Evolutionary conservation across 2,329 filamentous ascomycete species (phyloP).

Genomic region (Aspergillus fumigatiaffinis): DNA sequence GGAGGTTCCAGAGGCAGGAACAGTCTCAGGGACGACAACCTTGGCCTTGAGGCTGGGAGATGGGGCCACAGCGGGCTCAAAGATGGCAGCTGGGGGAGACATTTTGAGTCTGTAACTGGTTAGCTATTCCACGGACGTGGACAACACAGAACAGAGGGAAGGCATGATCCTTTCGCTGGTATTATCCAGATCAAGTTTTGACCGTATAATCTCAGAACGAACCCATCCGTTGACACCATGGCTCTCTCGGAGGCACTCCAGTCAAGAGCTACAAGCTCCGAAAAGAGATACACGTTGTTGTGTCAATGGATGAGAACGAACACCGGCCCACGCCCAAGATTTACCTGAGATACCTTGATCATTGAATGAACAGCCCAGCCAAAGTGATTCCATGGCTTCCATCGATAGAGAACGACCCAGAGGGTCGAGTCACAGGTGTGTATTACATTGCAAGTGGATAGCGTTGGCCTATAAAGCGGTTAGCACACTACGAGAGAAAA

Average conservation of each 20-base stretch:
- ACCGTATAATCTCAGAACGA: slow-evolving; percentile 78
- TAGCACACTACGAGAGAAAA: slow-evolving; percentile 3
- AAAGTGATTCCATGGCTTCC: slow-evolving; percentile 40
- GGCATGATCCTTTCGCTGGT: slow-evolving; percentile 99
- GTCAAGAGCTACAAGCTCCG: slow-evolving; percentile 5
- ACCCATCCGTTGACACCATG: slow-evolving; percentile 16
- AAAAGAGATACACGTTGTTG: not conserved
- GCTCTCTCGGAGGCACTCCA: not conserved
- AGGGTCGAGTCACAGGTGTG: slow-evolving; percentile 9
- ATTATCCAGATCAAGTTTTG: slow-evolving; percentile 98
- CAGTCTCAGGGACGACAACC: slow-evolving; percentile 43
- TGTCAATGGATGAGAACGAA: slow-evolving; percentile 41
- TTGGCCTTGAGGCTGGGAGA: slow-evolving; percentile 38
- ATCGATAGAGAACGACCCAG: slow-evolving; percentile 13
- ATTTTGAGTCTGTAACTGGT: slow-evolving; percentile 52
- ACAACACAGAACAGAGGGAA: slow-evolving; percentile 44
- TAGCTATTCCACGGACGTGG: slow-evolving; percentile 37
- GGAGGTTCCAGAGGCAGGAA: slow-evolving; percentile 33
- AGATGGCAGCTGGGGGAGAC: slow-evolving; percentile 73
- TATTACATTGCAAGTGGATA: slow-evolving; percentile 21
- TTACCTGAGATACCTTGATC: slow-evolving; percentile 49
- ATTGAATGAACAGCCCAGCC: slow-evolving; percentile 36
- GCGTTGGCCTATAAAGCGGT: slow-evolving; percentile 7
- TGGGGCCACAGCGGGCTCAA: slow-evolving; percentile 44
- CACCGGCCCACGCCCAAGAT: slow-evolving; percentile 62